These are phyloP conservation scores for Punctularia strigosozonata DNA, from an alignment of 768 basidiomycete species.

Conservation along the genomic window DNA sequence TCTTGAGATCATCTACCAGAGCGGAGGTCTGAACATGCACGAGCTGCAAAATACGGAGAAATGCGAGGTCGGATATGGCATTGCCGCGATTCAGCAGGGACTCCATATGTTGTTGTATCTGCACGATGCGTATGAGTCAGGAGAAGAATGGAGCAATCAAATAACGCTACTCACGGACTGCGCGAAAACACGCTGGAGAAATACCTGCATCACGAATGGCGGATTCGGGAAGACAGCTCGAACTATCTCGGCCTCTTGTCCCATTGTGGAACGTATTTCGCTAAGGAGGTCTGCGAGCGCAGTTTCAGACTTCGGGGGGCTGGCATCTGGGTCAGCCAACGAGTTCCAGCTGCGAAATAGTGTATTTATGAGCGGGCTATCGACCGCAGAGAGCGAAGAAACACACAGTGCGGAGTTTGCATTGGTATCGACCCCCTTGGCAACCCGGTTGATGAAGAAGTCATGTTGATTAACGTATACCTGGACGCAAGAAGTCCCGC, in stretches of 20 bases:
- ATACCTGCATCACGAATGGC: slow-evolving; percentile 93
- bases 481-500: slow-evolving; percentile 92
- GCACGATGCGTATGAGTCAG: slow-evolving; percentile 2
- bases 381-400: neutral
- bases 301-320: slow-evolving; percentile 66
- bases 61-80: slow-evolving; percentile 77
- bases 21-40: slow-evolving; percentile 68
- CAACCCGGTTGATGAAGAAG: slow-evolving; percentile 94
- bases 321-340: slow-evolving; percentile 69
- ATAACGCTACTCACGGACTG: slow-evolving; percentile 61
- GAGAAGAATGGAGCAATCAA: neutral
- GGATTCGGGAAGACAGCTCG: slow-evolving; percentile 98
- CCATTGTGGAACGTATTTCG: slow-evolving; percentile 85
- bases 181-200: slow-evolving; percentile 93
- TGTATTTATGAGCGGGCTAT: neutral
- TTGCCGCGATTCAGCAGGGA: slow-evolving; percentile 67
- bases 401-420: slow-evolving; percentile 41
- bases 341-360: slow-evolving; percentile 55
- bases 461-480: slow-evolving; percentile 99
- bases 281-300: slow-evolving; percentile 70
- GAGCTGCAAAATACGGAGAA: slow-evolving; percentile 82
- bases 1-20: slow-evolving; percentile 85
- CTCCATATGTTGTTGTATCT: slow-evolving; percentile 98
- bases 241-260: slow-evolving; percentile 94
- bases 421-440: slow-evolving; percentile 50